phyloP scores from a whole-genome alignment of 768 basidiomycete genomes.

The Suillus hirtellus region DNA sequence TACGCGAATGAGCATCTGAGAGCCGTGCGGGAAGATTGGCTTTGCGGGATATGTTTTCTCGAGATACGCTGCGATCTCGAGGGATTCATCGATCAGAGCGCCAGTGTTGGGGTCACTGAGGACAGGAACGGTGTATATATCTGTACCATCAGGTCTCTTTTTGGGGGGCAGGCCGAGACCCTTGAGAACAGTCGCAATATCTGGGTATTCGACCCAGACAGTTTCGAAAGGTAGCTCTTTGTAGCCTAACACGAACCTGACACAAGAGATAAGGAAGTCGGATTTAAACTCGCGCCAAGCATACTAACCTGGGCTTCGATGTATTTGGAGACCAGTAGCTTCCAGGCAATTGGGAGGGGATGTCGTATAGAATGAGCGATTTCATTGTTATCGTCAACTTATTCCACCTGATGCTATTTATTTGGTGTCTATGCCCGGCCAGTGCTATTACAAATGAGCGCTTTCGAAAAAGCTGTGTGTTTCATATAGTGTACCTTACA shows the following conservation, averaged over 20 bases:
- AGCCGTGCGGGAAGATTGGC: constrained; percentile 20
- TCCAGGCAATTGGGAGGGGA: constrained; percentile 24
- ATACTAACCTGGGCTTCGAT: constrained; percentile 32
- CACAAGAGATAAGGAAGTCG: not conserved
- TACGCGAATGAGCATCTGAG: constrained; percentile 38
- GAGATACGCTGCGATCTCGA: constrained; percentile 46
- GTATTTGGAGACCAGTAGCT: constrained; percentile 34
- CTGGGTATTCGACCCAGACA: constrained; percentile 51
- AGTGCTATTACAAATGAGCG: too few species aligned
- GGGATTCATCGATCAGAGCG: constrained; percentile 39
- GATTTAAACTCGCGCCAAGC: too few species aligned
- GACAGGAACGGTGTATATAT: constrained; percentile 45
- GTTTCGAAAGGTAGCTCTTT: constrained; percentile 43
- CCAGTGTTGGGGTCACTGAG: constrained; percentile 44
- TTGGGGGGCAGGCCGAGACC: constrained; percentile 20
- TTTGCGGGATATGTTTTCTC: constrained; percentile 42
- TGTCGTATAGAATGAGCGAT: constrained; percentile 28
- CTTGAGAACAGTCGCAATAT: constrained; percentile 40
- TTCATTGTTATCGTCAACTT: not conserved
- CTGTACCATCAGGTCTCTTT: constrained; percentile 20
- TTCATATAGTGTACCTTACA: too few species aligned
- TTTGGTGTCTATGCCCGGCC: not conserved
- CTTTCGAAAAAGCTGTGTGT: too few species aligned
- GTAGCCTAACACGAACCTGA: constrained; percentile 32
- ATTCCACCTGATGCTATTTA: not conserved